phyloP scores from a whole-genome alignment of 2,329 filamentous ascomycete species.

The Sarocladiaceae sp. region DNA sequence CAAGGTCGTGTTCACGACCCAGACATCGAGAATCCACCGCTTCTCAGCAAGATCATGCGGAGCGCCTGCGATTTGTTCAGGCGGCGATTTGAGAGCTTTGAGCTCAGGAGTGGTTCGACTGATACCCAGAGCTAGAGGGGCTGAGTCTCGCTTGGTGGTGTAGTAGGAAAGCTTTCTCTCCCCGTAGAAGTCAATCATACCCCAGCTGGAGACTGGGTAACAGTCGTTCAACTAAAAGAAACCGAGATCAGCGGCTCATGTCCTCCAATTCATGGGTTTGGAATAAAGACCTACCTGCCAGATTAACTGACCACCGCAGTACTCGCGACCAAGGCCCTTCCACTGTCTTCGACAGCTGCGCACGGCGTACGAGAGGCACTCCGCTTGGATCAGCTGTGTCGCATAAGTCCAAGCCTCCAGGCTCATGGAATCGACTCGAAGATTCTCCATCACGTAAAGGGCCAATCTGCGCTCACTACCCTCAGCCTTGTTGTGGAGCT shows the following conservation, averaged over 20 bases:
- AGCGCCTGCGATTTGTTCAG: background rate
- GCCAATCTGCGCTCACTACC: conserved; percentile 66
- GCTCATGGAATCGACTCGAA: conserved; percentile 42
- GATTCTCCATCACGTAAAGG: conserved; percentile 67
- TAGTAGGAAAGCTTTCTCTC: conserved; percentile 14
- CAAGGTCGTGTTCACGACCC: conserved; percentile 2
- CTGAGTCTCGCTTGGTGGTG: conserved; percentile 10
- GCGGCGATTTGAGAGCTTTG: background rate
- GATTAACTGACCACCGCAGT: conserved; percentile 55
- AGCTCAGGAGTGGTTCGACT: conserved; percentile 2
- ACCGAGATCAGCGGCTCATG: too few relatives aligned
- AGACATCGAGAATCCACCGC: background rate
- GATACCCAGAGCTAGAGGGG: background rate
- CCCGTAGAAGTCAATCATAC: conserved; percentile 12
- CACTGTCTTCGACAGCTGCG: conserved; percentile 53
- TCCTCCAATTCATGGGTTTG: too few relatives aligned
- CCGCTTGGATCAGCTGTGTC: conserved; percentile 43
- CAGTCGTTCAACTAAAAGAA: conserved; percentile 50
- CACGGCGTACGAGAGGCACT: conserved; percentile 40
- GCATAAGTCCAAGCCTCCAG: conserved; percentile 69
- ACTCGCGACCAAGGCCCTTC: conserved; percentile 47
- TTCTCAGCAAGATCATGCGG: conserved; percentile 1
- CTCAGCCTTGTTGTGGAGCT: conserved; percentile 74
- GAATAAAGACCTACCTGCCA: conserved; percentile 40
- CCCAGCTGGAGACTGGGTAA: conserved; percentile 37